Base-by-base conservation (phyloP, 371 early-diverging fungal species). In the Mortierella sp. region DNA sequence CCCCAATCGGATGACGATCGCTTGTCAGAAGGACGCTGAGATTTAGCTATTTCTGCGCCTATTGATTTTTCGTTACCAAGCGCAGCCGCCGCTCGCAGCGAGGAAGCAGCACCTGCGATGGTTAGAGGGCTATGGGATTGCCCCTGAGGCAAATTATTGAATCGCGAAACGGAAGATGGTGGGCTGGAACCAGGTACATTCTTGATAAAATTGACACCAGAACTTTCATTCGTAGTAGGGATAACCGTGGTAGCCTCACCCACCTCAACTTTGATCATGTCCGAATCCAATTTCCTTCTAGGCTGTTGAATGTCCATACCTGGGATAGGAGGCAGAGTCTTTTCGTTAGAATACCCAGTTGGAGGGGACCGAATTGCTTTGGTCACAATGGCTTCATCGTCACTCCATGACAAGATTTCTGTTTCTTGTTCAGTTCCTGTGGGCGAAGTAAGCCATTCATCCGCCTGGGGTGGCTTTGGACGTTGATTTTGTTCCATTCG, bases 181-280 rank as follows among this genome's bases (percentile, higher is more conserved):
- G 79, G 56, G 31, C 37, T 62, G 0, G 78, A 55, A n/a, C 54
- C 23, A 4, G 63, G 28, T 10, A 78, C 34, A 26, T 55, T 70
- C 68, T 75, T 80, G 37, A 80, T 45, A 64, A 80, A 80, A 34
- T 62, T 67, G 40, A 75, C 31, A 7, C 81, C 81, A 22, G 71
- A 57, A 17, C 81, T 59, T 4, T 75, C 65, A 19, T 68, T 60
- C 1, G 65, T 66, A 0, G 72, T 68, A 2, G 75, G 71, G 32
- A 80, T 75, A 32, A 64, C 45, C 0, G 81, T 59, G 2, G 75
- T 80, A 17, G 81, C 45, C 6, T 26, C 75, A 23, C 81, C 81
- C 2, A 80, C 68, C 45, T 80, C 81, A 22, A 80, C 81, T 61
- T 80, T 80, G 66, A 80, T 75, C 75, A 68, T 74, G 37, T 71